These are phyloP conservation scores for Pseudovirgaria hyperparasitica DNA, from an alignment of 2,329 filamentous ascomycete species.

Conservation along the genomic window DNA sequence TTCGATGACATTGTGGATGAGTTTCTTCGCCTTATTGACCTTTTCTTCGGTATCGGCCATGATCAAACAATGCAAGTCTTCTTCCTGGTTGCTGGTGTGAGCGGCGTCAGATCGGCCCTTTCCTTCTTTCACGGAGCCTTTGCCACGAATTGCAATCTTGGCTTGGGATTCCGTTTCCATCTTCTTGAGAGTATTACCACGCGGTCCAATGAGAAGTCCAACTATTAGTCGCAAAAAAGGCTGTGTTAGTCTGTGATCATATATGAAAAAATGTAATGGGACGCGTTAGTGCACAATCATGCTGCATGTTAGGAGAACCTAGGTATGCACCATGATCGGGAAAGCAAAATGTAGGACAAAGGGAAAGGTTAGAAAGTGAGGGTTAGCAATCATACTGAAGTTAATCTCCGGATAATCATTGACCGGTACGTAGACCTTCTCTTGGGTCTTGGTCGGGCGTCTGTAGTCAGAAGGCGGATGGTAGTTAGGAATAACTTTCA, in stretches of 20 bases:
- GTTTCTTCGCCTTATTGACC: conserved; percentile 96
- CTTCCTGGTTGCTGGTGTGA: conserved; percentile 99
- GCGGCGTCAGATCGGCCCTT: conserved; percentile 97
- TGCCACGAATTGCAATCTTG: conserved; percentile 98
- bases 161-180: conserved; percentile 96
- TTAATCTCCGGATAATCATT: conserved; percentile 99
- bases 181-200: conserved; percentile 99
- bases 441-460: conserved; percentile 97
- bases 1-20: conserved; percentile 98
- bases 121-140: conserved; percentile 98
- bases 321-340: conserved; percentile 31
- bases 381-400: conserved; percentile 99
- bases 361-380: conserved; percentile 40
- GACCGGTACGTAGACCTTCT: conserved; percentile 99
- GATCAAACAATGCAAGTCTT: conserved; percentile 96
- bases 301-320: conserved; percentile 21
- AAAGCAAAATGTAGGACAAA: conserved; percentile 29
- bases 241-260: conserved; percentile 68
- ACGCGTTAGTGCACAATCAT: conserved; percentile 28
- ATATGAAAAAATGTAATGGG: conserved; percentile 15
- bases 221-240: conserved; percentile 76
- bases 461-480: conserved; percentile 97
- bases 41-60: conserved; percentile 99
- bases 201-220: conserved; percentile 98
- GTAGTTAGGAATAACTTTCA: conserved; percentile 99